Evolutionary conservation across 176 grass and related monocot genomes (phyloP), one percentile per base, ranked within the genome.

Genomic region (Calamus simplicifolius): DNA sequence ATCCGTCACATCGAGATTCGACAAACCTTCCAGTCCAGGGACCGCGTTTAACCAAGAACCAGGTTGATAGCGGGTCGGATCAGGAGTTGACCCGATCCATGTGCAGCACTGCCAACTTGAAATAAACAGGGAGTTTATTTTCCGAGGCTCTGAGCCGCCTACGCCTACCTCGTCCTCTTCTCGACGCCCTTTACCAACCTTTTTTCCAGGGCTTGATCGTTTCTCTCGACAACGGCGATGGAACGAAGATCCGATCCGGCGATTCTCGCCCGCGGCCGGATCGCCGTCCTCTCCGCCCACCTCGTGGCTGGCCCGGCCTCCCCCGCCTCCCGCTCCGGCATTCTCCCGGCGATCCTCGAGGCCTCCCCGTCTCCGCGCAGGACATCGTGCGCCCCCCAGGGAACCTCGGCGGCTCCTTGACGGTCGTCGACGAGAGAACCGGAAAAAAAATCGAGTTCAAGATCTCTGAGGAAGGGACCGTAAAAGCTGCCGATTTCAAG

Each of bases 401-500:
- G 52, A 69, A 68, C 57, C 83, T 75, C n/a, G 61, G 77, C 15
- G 86, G 86, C 19, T 77, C 75, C 12, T 63, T 96, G 19, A 58
- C 74, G 3, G 86, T 90, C 13, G 62, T 85, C 51, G 83, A 96
- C 57, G 60, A 28, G 48, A 79, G 91, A 70, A 96, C 91, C 3
- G 77, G 86, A 54, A 87, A 23, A 26, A 77, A 77, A 16, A 84
- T 87, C 77, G 83, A 73, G 61, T 16, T 96, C 28, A 76, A 81
- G 74, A 77, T 96, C 16, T 84, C 82, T 4, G 77, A 86, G 69
- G 86, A 90, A 38, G 91, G 80, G 52, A 84, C 83, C 57, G 77
- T 96, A 56, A 71, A 79, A 71, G 91, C 91, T 67, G 80, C 87
- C 6, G 84, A 88, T 67, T 73, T 97, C 56, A 97, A 97, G 55